A percentile compares a stretch with the other conserved stretches of the same genome.
These are phyloP conservation scores for Rhodamnia argentea DNA, from an alignment of 345 rosid species.

Conservation along the genomic window DNA sequence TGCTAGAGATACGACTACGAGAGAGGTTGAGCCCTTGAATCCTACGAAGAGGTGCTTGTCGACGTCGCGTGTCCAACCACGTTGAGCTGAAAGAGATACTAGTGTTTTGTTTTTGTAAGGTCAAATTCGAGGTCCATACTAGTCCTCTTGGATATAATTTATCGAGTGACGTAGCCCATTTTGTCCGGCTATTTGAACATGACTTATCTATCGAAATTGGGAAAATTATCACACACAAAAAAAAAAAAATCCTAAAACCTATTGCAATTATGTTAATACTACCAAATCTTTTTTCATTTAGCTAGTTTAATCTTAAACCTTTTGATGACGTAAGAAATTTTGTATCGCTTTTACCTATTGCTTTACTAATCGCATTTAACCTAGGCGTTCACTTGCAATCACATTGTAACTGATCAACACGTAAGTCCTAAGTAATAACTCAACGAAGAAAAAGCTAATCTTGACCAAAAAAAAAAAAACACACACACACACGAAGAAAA, in stretches of 20 bases:
- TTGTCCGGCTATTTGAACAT: neutral
- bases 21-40: neutral
- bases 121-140: neutral
- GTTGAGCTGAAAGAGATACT: neutral
- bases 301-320: rapidly evolving
- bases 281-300: neutral
- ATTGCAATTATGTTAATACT: neutral
- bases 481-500: neutral
- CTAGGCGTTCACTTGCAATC: no score
- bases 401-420: neutral
- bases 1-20: neutral
- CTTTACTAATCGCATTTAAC: no score
- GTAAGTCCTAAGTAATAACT: neutral
- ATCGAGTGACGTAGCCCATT: rapidly evolving
- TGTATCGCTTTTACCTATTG: no score
- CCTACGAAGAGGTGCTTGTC: neutral
- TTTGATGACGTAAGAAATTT: neutral
- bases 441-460: neutral
- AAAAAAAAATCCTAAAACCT: neutral
- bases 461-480: no score
- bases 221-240: neutral
- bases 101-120: neutral
- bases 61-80: neutral
- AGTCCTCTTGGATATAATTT: neutral
- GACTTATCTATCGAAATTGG: neutral